Base-by-base conservation (phyloP, 768 basidiomycete genomes). In the Rhizopogon vulgaris region DNA sequence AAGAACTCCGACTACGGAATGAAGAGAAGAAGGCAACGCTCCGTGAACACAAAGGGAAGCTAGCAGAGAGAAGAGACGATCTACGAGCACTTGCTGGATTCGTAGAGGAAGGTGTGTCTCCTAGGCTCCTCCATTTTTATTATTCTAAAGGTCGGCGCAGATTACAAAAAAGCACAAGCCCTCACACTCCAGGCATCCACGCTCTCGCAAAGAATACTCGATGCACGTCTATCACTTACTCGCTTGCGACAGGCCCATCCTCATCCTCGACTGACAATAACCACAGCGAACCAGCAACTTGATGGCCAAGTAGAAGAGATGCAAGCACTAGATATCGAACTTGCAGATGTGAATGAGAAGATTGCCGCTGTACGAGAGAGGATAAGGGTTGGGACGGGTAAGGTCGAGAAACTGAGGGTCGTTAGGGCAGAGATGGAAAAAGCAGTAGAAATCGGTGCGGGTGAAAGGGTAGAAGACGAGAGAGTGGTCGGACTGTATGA, bases 171-270 rank as follows among this genome's bases (percentile, higher is more conserved):
- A 55, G 77, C 83, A 0, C 80, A 78, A 39, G 65, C 72, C 2
- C 66, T 78, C 7, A 77, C 81, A 0, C 69, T 71, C 22, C 78
- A 80, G 54, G 83, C 85, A 1, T 71, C 81, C 18, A 56, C 73
- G 2, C 77, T 91, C 1, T 79, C 86, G 1, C 80, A 87, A 52
- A 78, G 88, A 64, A 91, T 94, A 58, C 78, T 90, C 53, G 90
- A 94, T 62, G 82, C 90, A 34, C 84, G 88, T 34, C 78, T 93
- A 4, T 79, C 85, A 1, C 75, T 94, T 36, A 84, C 85, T 6
- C 81, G 92, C 1, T 80, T 94, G 15, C 82, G 89, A 17, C 86
- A 92, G 57, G 79, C 84, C 2, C 83, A 94, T 58, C 87, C 90
- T 0, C 79, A 83, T 17, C 85, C 92, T 41, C 80, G 92, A 9